These are phyloP conservation scores for Thielaviopsis musarum DNA, from an alignment of 2,329 filamentous ascomycete species.

Conservation along the genomic window DNA sequence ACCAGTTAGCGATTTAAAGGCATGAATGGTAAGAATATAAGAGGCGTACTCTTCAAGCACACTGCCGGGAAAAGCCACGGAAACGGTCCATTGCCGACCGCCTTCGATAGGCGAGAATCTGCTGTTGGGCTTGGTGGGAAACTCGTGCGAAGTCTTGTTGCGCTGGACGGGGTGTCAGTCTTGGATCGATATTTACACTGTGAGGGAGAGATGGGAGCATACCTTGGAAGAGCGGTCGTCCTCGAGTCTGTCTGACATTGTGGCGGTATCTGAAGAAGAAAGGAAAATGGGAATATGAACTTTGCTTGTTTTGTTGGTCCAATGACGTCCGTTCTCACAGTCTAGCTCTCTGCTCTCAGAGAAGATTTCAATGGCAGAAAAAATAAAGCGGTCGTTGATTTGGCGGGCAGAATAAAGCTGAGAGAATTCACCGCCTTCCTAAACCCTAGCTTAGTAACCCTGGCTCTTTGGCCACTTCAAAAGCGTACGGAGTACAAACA, in stretches of 20 bases:
- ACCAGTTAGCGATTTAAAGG: not conserved
- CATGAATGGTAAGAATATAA: not conserved
- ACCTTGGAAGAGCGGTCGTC: conserved; percentile 11
- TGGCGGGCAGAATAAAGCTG: conserved; percentile 4
- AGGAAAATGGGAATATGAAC: too few relatives aligned
- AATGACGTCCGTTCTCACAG: not conserved
- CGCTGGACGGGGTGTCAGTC: conserved; percentile 23
- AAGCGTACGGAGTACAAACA: not conserved
- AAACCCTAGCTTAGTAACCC: not conserved
- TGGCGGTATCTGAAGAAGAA: not conserved
- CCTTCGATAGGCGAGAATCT: conserved; percentile 46
- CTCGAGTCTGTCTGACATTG: conserved; percentile 6
- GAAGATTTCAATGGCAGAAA: conserved; percentile 9
- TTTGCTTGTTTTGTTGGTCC: not conserved
- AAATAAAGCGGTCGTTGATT: conserved; percentile 11
- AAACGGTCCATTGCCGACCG: conserved; percentile 56
- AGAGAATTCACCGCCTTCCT: conserved; percentile 18
- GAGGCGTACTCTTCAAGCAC: conserved; percentile 51
- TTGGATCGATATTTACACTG: too few relatives aligned
- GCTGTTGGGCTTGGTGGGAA: conserved; percentile 43
- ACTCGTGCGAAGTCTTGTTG: conserved; percentile 31
- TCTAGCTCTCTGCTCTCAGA: not conserved
- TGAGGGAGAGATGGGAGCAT: not conserved
- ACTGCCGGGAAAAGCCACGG: conserved; percentile 62
- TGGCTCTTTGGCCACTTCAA: not conserved